Base-by-base conservation (phyloP, 345 rosid genomes). In the Punica granatum region DNA sequence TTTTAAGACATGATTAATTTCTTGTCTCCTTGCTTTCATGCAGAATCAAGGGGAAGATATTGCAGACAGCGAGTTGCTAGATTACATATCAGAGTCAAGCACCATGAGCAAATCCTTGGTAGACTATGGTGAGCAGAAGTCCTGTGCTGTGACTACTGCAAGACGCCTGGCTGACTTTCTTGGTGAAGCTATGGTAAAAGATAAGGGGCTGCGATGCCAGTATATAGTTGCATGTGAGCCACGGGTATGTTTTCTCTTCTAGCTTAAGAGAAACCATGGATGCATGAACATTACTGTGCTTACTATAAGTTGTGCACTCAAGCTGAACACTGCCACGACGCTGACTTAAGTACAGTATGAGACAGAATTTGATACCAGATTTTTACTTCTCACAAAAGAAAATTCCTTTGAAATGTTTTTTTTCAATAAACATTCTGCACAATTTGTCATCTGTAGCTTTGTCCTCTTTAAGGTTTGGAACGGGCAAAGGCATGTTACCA, bases 61-160 rank as follows among this genome's bases (percentile, higher is more conserved):
- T 76, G 92, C 94, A 5, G 98, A 93, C 49, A 82, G 92, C 75
- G 98, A 93, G 80, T 81, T 93, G 83, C 76, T 93, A 66, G 98
- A 90, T 78, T 93, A 89, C 76, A 90, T 93, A 79, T 90, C 98
- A 62, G 98, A 93, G 79, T 93, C 98, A 64, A 93, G 98, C 83
- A 93, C 98, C 76, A 90, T 93, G 98, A 93, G 98, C 90, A 93
- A 89, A 78, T 90, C 98, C 33, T 79, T 93, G 76, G 89, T 80
- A n/a, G 98, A 93, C 58, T 93, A 93, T 71, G 98, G 98, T 68
- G 84, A 78, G 48, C 97, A 93, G 70, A 93, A 90, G 81, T 93
- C 98, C 67, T 93, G 97, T 87, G 96, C 97, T 68, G 94, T 93
- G 76, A 93, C 98, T 67, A 93, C 98, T 44, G 98, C 98, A 65